Evolutionary conservation across 2,329 filamentous ascomycete genomes (phyloP).

Genomic region (Claviceps fusiformis): DNA sequence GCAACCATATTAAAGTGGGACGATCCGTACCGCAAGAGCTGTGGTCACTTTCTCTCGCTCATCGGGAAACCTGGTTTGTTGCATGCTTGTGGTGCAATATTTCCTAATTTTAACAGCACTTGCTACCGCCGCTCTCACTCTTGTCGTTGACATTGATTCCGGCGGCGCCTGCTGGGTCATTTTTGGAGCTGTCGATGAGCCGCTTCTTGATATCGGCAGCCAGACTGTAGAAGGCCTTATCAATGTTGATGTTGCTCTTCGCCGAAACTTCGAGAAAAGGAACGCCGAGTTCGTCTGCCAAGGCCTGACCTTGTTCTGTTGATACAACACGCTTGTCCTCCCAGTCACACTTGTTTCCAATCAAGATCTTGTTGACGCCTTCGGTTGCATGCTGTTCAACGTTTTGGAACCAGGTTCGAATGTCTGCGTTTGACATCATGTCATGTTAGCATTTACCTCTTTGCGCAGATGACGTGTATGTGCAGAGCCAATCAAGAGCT

Average conservation of each 20-base stretch:
- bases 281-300: conserved; percentile 91
- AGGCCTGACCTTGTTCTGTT: conserved; percentile 80
- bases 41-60: not conserved
- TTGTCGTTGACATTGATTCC: conserved; percentile 59
- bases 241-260: conserved; percentile 99
- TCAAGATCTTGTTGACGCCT: conserved; percentile 98
- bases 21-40: not conserved
- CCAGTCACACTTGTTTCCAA: conserved; percentile 99
- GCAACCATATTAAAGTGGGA: not conserved
- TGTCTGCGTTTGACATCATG: conserved; percentile 50
- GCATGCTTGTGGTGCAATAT: not conserved
- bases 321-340: conserved; percentile 95
- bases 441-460: not conserved
- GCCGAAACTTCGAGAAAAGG: conserved; percentile 97
- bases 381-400: conserved; percentile 96
- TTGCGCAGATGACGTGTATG: not conserved
- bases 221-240: conserved; percentile 94
- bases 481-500: not conserved
- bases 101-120: conserved; percentile 44
- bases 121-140: conserved; percentile 44
- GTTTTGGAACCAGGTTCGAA: conserved; percentile 98
- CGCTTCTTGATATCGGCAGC: conserved; percentile 97
- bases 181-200: conserved; percentile 81
- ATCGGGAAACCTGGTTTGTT: not conserved
- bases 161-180: conserved; percentile 44